Conservation (phyloP, 2,329 filamentous ascomycete genomes). For the Corynespora cassiicola region DNA sequence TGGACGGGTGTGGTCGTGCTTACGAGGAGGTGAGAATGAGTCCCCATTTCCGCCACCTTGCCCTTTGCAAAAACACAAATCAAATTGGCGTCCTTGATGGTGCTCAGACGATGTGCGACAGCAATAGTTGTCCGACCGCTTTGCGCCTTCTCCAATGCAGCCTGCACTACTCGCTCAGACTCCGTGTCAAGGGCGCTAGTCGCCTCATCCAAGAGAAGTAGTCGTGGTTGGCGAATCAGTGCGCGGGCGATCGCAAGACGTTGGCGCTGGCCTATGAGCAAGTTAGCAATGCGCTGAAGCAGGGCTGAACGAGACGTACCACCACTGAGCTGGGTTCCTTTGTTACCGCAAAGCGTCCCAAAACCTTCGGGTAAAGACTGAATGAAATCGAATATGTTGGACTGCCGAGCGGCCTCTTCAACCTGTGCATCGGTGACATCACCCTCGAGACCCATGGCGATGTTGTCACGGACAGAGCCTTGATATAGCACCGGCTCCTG, state of each 20-base stretch:
- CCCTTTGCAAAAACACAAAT: constrained; percentile 96
- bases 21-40: constrained; percentile 49
- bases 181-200: constrained; percentile 44
- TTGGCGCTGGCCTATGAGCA: constrained; percentile 97
- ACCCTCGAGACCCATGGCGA: constrained; percentile 70
- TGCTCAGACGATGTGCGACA: constrained; percentile 88
- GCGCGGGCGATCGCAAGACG: constrained; percentile 92
- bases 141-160: constrained; percentile 80
- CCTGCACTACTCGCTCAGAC: constrained; percentile 77
- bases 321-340: constrained; percentile 54
- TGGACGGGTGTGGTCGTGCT: too few species aligned
- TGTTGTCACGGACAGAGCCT: constrained; percentile 89
- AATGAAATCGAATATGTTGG: constrained; percentile 42
- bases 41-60: constrained; percentile 81
- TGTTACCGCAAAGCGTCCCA: constrained; percentile 10
- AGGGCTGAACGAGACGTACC: too few species aligned
- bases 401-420: constrained; percentile 77
- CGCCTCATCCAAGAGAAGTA: constrained; percentile 61
- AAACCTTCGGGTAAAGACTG: constrained; percentile 61
- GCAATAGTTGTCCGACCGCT: constrained; percentile 91
- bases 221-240: constrained; percentile 86
- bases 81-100: constrained; percentile 91
- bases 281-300: too few species aligned
- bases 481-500: constrained; percentile 96
- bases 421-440: constrained; percentile 77